Evolutionary conservation across 75 land plant genomes (phyloP).

Genomic region (Ceratopteris richardii): DNA sequence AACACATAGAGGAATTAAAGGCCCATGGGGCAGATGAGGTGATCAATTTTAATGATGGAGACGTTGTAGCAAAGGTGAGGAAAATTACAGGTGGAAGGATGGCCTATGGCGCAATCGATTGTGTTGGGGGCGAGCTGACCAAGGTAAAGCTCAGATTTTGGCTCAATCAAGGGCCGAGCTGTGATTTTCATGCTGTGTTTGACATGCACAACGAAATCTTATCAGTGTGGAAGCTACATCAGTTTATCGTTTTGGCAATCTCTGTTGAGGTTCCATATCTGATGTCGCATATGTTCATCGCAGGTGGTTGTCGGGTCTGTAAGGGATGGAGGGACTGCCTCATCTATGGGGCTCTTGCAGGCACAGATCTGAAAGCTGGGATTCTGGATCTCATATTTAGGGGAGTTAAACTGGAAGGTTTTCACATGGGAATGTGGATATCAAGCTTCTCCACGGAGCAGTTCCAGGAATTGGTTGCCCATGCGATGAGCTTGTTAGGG

Average conservation of each 20-base stretch:
- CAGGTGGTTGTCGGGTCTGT: slow-evolving; percentile 4
- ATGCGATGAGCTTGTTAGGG: no score
- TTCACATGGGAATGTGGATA: no score
- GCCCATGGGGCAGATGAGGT: slow-evolving; percentile 34
- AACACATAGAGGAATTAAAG: slow-evolving; percentile 23
- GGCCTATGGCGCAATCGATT: slow-evolving; percentile 17
- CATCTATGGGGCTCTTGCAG: slow-evolving; percentile 6
- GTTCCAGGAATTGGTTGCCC: no score
- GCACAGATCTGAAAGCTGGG: neutral
- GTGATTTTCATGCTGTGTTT: no score
- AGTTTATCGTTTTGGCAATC: neutral
- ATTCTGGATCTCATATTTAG: slow-evolving; percentile 10
- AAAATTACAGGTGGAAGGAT: slow-evolving; percentile 20
- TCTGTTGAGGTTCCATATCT: no score
- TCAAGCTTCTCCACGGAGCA: no score
- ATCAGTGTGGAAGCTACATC: no score
- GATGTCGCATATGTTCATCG: neutral
- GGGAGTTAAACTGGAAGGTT: slow-evolving; percentile 9
- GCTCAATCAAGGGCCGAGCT: no score
- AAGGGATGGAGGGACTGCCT: slow-evolving; percentile 11
- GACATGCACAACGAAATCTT: no score
- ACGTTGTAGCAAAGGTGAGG: slow-evolving; percentile 16
- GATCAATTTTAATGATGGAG: slow-evolving; percentile 19
- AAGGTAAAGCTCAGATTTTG: no score
- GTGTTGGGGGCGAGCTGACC: slow-evolving; percentile 5